phyloP scores from a whole-genome alignment of 2,329 filamentous ascomycete species.

The Arthrocladium fulminans region DNA sequence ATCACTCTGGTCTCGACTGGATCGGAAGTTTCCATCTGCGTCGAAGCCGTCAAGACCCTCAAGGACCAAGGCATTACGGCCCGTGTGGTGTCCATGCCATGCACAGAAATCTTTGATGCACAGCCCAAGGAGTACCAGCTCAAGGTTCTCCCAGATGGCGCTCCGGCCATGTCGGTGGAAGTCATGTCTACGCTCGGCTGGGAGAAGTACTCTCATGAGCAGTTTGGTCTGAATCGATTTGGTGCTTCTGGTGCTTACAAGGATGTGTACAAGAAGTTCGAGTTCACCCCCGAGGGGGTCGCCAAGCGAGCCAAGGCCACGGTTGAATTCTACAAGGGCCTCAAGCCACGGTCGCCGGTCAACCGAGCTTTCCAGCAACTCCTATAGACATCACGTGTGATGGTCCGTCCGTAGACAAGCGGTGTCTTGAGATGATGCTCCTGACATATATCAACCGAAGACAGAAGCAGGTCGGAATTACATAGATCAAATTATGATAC shows the following conservation, averaged over 20 bases:
- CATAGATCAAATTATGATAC: no score
- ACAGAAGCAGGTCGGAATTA: no score
- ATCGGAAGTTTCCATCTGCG: constrained; percentile 87
- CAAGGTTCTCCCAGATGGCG: constrained; percentile 83
- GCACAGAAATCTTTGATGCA: constrained; percentile 91
- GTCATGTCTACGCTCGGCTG: constrained; percentile 96
- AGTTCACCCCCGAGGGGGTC: constrained; percentile 96
- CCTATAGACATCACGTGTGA: constrained; percentile 50
- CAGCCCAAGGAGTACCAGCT: constrained; percentile 94
- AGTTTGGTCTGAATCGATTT: constrained; percentile 98
- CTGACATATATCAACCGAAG: no score
- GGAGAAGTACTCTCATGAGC: constrained; percentile 98
- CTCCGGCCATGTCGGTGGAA: constrained; percentile 87
- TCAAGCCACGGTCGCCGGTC: constrained; percentile 85
- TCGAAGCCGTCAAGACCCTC: constrained; percentile 86
- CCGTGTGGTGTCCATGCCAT: constrained; percentile 90
- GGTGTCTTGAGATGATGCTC: neutral
- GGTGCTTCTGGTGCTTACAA: constrained; percentile 95
- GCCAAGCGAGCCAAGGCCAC: constrained; percentile 88
- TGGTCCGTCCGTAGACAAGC: neutral
- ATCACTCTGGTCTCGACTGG: constrained; percentile 90
- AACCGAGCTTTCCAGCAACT: constrained; percentile 98
- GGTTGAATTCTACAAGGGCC: constrained; percentile 94
- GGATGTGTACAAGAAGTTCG: constrained; percentile 99
- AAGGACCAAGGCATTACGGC: constrained; percentile 79